Conservation (phyloP, 1,284 basidiomycete genomes). For the Puccinia hordei region DNA sequence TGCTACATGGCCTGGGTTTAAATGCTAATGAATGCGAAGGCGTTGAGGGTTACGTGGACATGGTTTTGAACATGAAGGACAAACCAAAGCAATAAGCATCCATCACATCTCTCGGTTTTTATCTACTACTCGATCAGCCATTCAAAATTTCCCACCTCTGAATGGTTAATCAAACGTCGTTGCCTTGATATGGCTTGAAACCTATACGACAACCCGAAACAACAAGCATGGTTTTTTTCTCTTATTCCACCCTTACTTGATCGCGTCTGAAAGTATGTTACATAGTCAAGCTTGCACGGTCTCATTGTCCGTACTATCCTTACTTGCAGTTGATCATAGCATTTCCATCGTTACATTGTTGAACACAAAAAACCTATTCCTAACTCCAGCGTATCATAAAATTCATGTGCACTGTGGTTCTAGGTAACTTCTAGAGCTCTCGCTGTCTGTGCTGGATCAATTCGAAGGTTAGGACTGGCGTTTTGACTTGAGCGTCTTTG, state of each 20-base stretch:
- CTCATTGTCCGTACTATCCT: no score
- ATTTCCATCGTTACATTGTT: no score
- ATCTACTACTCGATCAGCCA: not conserved
- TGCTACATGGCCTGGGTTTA: conserved; percentile 31
- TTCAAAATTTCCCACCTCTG: not conserved
- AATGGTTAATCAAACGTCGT: not conserved
- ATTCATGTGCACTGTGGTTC: no score
- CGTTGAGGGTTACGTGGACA: conserved; percentile 30
- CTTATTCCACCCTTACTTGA: not conserved
- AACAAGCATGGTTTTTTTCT: not conserved
- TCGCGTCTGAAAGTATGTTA: no score
- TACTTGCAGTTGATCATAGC: no score
- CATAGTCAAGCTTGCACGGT: no score
- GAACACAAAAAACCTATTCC: no score
- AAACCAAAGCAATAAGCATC: not conserved
- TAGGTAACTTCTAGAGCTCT: no score
- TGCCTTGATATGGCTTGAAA: not conserved
- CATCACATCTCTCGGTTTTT: not conserved
- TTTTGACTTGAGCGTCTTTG: no score
- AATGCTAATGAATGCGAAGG: conserved; percentile 15
- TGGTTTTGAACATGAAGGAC: not conserved
- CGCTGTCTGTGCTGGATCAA: no score
- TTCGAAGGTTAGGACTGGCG: no score
- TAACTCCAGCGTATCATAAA: no score
- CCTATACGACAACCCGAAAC: not conserved